Conservation (phyloP, 2,329 filamentous ascomycete genomes). For the Malbranchea zuffiana region DNA sequence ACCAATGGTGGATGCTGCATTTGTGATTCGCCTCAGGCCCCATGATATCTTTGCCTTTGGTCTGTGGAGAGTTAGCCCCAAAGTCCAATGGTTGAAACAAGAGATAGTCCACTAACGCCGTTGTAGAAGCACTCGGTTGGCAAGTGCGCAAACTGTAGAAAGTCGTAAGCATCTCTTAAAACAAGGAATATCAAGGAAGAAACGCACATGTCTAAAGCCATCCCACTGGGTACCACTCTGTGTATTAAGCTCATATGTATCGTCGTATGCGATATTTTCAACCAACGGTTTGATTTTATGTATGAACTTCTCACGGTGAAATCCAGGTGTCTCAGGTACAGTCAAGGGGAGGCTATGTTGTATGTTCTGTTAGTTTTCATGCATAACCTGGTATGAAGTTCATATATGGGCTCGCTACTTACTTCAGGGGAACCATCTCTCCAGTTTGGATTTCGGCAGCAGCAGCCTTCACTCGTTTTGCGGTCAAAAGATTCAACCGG, state of each 20-base stretch:
- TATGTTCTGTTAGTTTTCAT: neutral
- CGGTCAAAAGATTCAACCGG: constrained; percentile 48
- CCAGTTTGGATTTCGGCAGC: constrained; percentile 45
- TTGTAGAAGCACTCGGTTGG: constrained; percentile 32
- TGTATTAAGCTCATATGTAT: constrained; percentile 39
- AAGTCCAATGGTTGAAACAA: neutral
- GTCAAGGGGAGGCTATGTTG: constrained; percentile 41
- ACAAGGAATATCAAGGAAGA: neutral
- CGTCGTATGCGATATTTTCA: constrained; percentile 33
- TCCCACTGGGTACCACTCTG: constrained; percentile 43
- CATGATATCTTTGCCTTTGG: constrained; percentile 27
- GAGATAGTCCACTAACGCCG: constrained; percentile 20
- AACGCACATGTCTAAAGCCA: constrained; percentile 38
- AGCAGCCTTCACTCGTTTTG: constrained; percentile 43
- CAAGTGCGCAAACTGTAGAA: constrained; percentile 29
- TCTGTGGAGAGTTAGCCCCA: constrained; percentile 14
- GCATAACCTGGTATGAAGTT: neutral
- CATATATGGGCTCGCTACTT: constrained; percentile 11
- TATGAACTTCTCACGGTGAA: constrained; percentile 42
- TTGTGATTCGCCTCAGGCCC: constrained; percentile 27
- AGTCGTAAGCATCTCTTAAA: no score
- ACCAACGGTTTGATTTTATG: constrained; percentile 42
- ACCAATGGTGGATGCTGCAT: constrained; percentile 36
- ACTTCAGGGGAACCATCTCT: constrained; percentile 47
- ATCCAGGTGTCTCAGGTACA: constrained; percentile 43